Base-by-base conservation (phyloP, 1,139 yeast genomes). In the Candida buenavistaensis region DNA sequence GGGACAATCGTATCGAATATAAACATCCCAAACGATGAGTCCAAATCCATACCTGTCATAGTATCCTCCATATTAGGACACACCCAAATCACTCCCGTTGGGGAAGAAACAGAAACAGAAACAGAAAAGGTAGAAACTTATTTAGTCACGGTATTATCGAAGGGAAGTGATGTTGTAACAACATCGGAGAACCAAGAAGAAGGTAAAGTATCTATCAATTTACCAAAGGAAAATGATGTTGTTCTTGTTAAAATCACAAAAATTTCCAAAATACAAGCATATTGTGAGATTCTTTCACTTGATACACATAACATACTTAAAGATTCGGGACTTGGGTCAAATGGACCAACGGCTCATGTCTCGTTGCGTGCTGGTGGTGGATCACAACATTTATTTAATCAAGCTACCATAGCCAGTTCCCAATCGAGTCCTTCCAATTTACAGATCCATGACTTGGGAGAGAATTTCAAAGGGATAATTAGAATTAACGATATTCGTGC, bases 401-500 rank as follows among this genome's bases (percentile, higher is more conserved):
- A 61, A 39, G 63, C 62, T 14, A 57, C 73, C 2, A 72, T 79
- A 13, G 83, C 82, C 0, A 62, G 68, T 23, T 50, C 62, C 17
- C 69, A 64, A 38, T 51, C 67, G 3, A 56, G 66, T 0, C 44
- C 54, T 33, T 28, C 55, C 6, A 59, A 55, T 29, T 71, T 75
- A 3, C 62, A 55, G 35, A 72, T 84, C 3, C 66, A 75, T 16
- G 96, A 88, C 48, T 62, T 86, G 27, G 96, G 96, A 1, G 98
- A 92, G 54, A 88, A 87, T 19, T 92, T 87, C 64, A 87, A 86
- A 48, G 99, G 96, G 1, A 72, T 90, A 9, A 84, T 94, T 30
- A 68, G 97, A 51, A 68, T 85, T 2, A 96, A 88, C 57, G 98
- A 94, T 59, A 80, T 94, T 2, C 72, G 97, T 39, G 82, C 92